Evolutionary conservation across 2,329 filamentous ascomycete species (phyloP), one percentile per base, ranked within the genome.

Genomic region (Aschersonia sp.): DNA sequence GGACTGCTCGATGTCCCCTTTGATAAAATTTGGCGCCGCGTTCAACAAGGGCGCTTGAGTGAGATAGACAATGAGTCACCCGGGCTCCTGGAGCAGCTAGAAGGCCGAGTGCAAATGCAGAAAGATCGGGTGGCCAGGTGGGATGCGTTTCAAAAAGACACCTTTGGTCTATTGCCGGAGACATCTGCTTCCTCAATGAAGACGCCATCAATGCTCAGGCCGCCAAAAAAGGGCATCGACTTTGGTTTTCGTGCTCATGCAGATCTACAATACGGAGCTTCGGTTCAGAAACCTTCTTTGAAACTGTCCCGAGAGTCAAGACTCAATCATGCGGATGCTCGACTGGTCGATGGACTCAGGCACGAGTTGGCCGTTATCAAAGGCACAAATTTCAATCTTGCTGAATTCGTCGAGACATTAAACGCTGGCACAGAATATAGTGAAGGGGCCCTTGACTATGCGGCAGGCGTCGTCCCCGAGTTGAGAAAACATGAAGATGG

Each of bases 41-140:
- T 87, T 3, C 77, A 82, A 46, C 65, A 75, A 30, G 80, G 78
- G 6, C 66, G 71, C 49, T 61, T 81, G 47, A 61, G 69, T 12
- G 72, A 84, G 54, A 61, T 84, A 6, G 75, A 82, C 48, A 69
- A 71, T 9, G 61, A 65, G 6, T 63, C 61, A 1, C 57, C 60
- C 5, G 77, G 80, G 0, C 64, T 89, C 1, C 58, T 95, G 28
- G 75, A 85, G 51, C 81, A 89, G 57, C 66, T 96, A 4, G 83
- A 91, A 47, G 64, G 65, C 28, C 75, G 86, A 10, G 77, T 92
- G 0, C 68, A 71, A 43, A 68, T 74, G 5, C 88, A 94, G 55
- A 75, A 75, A 47, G 72, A 75, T 43, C 77, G 88, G 40, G 62
- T 95, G 31, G 72, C 77, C 47, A 80, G 75, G 60, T 94, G 88